These are phyloP conservation scores for Globisporangium yorkense DNA, from an alignment of 352 stramenopile species.

Conservation along the genomic window DNA sequence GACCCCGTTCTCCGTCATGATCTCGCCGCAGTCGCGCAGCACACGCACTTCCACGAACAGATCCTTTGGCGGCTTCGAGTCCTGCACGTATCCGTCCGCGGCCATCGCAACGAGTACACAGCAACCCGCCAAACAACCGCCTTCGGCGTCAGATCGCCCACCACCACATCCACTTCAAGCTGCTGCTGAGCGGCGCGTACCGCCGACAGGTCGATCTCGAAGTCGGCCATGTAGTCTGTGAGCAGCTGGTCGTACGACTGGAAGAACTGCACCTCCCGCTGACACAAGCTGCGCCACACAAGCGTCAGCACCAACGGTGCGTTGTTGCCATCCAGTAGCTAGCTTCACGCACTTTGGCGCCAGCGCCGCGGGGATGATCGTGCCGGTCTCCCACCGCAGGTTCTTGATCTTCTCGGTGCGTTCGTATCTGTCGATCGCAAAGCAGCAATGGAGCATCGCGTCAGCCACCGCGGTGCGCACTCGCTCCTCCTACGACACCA, in stretches of 20 bases:
- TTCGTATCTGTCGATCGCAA: constrained; percentile 31
- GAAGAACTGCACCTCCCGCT: constrained; percentile 87
- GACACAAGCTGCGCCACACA: constrained; percentile 52
- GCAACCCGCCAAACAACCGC: neutral
- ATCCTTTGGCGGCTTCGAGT: constrained; percentile 86
- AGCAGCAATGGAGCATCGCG: neutral
- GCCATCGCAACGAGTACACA: neutral
- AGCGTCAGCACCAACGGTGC: neutral
- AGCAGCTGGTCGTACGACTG: constrained; percentile 89
- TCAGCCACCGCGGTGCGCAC: neutral
- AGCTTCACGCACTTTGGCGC: constrained; percentile 42
- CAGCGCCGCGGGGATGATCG: constrained; percentile 74
- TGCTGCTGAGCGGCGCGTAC: constrained; percentile 19
- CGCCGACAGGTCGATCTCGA: constrained; percentile 82
- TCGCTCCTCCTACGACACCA: neutral
- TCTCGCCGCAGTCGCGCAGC: constrained; percentile 83
- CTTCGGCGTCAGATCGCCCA: neutral
- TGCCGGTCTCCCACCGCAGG: constrained; percentile 87
- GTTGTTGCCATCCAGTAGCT: no score
- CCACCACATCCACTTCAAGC: neutral
- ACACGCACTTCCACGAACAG: constrained; percentile 89
- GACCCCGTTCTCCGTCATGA: constrained; percentile 88
- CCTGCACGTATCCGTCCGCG: constrained; percentile 20
- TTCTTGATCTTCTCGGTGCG: constrained; percentile 87
- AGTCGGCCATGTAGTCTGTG: constrained; percentile 87